Base-by-base conservation (phyloP, 371 early-diverging fungal genomes). In the Coemansia sp. region DNA sequence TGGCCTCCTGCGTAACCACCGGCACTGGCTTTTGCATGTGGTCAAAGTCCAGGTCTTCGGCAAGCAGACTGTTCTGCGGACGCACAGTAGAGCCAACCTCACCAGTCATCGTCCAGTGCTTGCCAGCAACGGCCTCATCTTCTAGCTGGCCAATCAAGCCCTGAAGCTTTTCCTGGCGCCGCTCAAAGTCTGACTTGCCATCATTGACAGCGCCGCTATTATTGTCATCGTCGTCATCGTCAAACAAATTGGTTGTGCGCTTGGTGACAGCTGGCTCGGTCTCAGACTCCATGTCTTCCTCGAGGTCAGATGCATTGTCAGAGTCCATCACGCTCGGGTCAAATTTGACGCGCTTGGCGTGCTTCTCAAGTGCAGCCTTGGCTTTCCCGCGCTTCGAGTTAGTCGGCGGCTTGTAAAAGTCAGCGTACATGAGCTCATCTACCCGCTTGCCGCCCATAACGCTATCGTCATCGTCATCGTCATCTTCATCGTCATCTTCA, bases 41-140 rank as follows among this genome's bases (percentile, higher is more conserved):
- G 65, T 97, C 98, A 76, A 94, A 90, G 60, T 95, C 97, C 7
- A 98, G 80, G 64, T 93, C 90, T 78, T 97, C 95, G 72, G 92
- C 95, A 53, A 98, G 81, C 66, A 98, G 82, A 81, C 95, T 93
- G 84, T 98, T 92, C 52, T 90, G 66, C 2, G 98, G 98, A 50
- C 98, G 86, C n/a, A 80, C 81, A 27, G 84, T 86, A 10, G 91
- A 85, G 22, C 64, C 72, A 5, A 88, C 87, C 80, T 98, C 98
- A 68, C 98, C 98, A 27, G 79, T 83, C 70, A 94, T 73, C 26
- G 91, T 87, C 98, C 98, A 98, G 55, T 92, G 86, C 75, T 90
- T 92, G 16, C 82, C 85, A 21, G 84, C 85, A 26, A 97, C 82
- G 27, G 90, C 91, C 79, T 97, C 95, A 48, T 87, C 81, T 72